Evolutionary conservation across 441 rosid species (phyloP).

Genomic region (Iberis amara): DNA sequence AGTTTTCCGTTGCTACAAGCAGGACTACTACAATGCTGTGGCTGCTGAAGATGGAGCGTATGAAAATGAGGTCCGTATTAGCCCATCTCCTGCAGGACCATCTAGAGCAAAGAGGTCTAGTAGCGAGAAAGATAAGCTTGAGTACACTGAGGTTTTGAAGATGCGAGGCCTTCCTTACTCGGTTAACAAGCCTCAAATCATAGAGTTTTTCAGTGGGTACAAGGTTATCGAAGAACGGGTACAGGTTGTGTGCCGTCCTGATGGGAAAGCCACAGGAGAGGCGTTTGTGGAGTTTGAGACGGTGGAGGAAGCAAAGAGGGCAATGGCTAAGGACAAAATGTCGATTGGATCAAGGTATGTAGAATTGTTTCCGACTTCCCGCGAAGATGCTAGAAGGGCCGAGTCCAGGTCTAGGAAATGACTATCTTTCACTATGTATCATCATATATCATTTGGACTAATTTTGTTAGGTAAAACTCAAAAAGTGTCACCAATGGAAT

Average conservation of each 20-base stretch:
- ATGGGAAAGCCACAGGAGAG: slow-evolving; percentile 91
- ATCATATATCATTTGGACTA: slow-evolving; percentile 15
- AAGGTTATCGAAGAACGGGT: slow-evolving; percentile 52
- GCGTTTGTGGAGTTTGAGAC: slow-evolving; percentile 78
- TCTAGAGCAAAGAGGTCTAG: slow-evolving; percentile 52
- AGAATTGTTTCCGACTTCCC: slow-evolving; percentile 74
- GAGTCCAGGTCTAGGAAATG: slow-evolving; percentile 81
- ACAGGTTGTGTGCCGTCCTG: slow-evolving; percentile 79
- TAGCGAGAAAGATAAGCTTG: slow-evolving; percentile 62
- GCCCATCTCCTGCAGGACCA: slow-evolving; percentile 42
- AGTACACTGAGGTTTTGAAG: slow-evolving; percentile 67
- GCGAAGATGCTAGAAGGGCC: slow-evolving; percentile 73
- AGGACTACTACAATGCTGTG: slow-evolving; percentile 76
- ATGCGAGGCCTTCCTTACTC: slow-evolving; percentile 87
- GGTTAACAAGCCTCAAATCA: slow-evolving; percentile 53
- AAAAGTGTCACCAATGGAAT: slow-evolving; percentile 16
- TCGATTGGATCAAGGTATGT: slow-evolving; percentile 74
- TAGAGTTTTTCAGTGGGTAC: slow-evolving; percentile 62
- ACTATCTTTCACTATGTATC: slow-evolving; percentile 20
- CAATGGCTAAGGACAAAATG: slow-evolving; percentile 88
- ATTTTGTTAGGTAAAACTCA: slow-evolving; percentile 10
- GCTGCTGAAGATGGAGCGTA: slow-evolving; percentile 77
- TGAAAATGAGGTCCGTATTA: slow-evolving; percentile 56
- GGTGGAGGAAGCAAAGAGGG: slow-evolving; percentile 65
- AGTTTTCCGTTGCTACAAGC: slow-evolving; percentile 75